Base-by-base conservation (phyloP, 208 protist species). In the Acanthamoeba lenticulata region DNA sequence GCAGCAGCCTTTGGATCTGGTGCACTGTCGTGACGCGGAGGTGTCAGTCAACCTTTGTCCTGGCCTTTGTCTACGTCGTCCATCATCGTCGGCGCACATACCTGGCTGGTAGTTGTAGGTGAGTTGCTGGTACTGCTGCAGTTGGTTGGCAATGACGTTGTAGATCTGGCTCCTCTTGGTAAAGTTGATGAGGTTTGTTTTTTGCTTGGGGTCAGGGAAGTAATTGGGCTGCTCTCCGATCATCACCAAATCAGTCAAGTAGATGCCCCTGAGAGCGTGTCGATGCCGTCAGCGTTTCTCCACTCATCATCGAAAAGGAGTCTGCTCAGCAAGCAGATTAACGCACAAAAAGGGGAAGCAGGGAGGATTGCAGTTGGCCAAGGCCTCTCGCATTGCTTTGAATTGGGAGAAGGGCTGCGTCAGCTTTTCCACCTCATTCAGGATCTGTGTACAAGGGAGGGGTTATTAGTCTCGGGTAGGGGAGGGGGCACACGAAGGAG, bases 331-430 rank as follows among this genome's bases (percentile, higher is more conserved):
- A 24, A 27, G 34, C 27, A 85, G 24, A 62, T 15, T 15, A 24
- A 62, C 45, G 81, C 60, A 89, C 19, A 96, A 29, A 42, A 95
- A 96, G 52, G 95, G 95, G 34, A 96, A 92, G 72, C 91, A 94
- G 32, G 94, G 95, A 69, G 94, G 95, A 44, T 95, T 74, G 1
- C 72, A 36, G 19, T 36, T 47, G 47, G 83, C 55, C 1, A 93
- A 11, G 2, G 24, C 13, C 2, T 83, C 89, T 21, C 89, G 89
- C 6, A 52, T 79, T 27, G 38, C 42, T 44, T 72, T 27, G 17
- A 79, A 79, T 6, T 19, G 24, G n/a, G 27, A 29, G 34, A 19
- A 17, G 4, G 67, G 34, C 17, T 36, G 34, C 19, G 60, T 45
- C 55, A 77, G 38, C 5, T 91, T 81, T 24, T 44, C 36, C 2